Percentiles rank a stretch among this genome's conserved stretches.
Evolutionary conservation across 202 grass and related monocot genomes (phyloP).

Genomic region (Setaria italica): DNA sequence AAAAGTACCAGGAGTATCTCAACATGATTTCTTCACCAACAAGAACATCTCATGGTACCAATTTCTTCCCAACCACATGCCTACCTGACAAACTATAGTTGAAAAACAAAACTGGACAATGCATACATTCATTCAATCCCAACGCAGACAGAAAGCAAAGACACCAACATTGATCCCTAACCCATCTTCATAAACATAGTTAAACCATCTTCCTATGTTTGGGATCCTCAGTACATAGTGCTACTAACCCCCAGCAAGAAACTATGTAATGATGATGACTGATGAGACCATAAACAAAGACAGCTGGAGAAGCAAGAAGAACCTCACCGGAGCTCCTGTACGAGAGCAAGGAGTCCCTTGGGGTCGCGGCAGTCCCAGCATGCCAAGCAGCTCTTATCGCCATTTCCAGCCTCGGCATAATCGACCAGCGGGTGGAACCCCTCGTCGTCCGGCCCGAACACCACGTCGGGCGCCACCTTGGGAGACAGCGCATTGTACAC

Average conservation of each 20-base stretch:
- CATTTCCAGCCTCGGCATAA: slow-evolving; percentile 37
- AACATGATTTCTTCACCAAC: too few relatives aligned
- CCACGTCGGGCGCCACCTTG: slow-evolving; percentile 71
- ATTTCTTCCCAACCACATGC: not conserved
- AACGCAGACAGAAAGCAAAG: not conserved
- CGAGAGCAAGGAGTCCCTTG: slow-evolving; percentile 56
- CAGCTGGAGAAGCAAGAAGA: not conserved
- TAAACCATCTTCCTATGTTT: not conserved
- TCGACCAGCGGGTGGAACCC: slow-evolving; percentile 71
- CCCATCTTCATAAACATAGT: not conserved
- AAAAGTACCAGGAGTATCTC: slow-evolving; percentile 1
- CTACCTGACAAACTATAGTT: not conserved
- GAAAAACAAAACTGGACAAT: not conserved
- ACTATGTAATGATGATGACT: slow-evolving; percentile 9
- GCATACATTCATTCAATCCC: slow-evolving; percentile 2
- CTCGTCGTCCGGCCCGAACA: slow-evolving; percentile 74
- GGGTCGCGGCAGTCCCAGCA: slow-evolving; percentile 72
- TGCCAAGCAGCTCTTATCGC: slow-evolving; percentile 64
- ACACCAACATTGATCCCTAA: not conserved
- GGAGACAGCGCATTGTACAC: slow-evolving; percentile 76
- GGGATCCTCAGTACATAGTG: not conserved
- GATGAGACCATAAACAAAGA: slow-evolving; percentile 6
- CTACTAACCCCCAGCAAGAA: not conserved
- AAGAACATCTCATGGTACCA: too few relatives aligned
- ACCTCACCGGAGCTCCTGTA: slow-evolving; percentile 78